phyloP scores from a whole-genome alignment of 2,329 filamentous ascomycete species.

The Piedraia hortae region DNA sequence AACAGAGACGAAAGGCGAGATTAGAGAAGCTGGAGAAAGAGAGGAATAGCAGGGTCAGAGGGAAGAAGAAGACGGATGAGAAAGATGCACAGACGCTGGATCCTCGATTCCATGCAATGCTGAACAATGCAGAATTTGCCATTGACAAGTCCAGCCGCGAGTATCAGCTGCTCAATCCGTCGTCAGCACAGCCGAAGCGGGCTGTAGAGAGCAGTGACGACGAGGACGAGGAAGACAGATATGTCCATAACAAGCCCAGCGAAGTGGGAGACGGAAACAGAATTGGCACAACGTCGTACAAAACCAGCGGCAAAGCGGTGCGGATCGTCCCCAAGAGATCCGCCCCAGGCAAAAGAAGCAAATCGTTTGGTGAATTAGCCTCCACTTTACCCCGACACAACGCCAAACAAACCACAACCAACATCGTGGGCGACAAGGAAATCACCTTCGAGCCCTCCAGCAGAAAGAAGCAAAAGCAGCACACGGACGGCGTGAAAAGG shows the following conservation, averaged over 20 bases:
- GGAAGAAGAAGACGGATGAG: conserved; percentile 85
- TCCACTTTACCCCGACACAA: too few species aligned
- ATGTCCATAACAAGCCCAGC: conserved; percentile 16
- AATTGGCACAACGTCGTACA: conserved; percentile 40
- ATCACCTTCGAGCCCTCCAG: conserved; percentile 43
- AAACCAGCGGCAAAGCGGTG: conserved; percentile 11
- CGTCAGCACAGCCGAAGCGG: conserved; percentile 27
- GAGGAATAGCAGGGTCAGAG: conserved; percentile 76
- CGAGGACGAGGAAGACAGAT: conserved; percentile 20
- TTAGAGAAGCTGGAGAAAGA: conserved; percentile 94
- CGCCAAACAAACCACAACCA: too few species aligned
- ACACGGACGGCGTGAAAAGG: conserved; percentile 10
- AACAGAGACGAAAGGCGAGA: conserved; percentile 70
- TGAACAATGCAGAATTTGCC: conserved; percentile 76
- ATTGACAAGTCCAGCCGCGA: conserved; percentile 76
- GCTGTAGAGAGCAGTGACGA: conserved; percentile 15
- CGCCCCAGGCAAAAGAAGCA: too few species aligned
- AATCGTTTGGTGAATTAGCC: too few species aligned
- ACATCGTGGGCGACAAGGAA: conserved; percentile 32
- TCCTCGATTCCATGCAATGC: conserved; percentile 62
- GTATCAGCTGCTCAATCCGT: conserved; percentile 72
- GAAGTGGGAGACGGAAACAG: too few species aligned
- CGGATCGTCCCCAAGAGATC: conserved; percentile 12
- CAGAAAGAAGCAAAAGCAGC: conserved; percentile 12
- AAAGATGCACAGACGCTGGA: conserved; percentile 41